These are phyloP conservation scores for Saxophila tyrrhenica DNA, from an alignment of 495 filamentous ascomycete genomes.

Conservation along the genomic window DNA sequence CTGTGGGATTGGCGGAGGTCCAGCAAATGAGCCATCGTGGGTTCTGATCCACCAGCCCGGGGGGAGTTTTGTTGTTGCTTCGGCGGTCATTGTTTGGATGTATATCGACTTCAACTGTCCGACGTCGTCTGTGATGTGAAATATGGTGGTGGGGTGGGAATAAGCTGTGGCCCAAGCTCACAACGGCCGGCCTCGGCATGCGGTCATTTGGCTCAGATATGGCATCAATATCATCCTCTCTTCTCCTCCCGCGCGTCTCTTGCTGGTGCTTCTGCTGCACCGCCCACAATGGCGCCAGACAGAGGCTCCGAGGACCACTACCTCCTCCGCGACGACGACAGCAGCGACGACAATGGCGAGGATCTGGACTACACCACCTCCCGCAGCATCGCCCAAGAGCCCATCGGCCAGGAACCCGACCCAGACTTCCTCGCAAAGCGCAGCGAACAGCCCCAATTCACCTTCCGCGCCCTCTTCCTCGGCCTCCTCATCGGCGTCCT, in stretches of 20 bases:
- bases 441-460: constrained; percentile 54
- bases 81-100: neutral
- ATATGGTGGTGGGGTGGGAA: too few species aligned
- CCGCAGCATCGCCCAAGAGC: constrained; percentile 9
- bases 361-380: constrained; percentile 7
- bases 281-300: constrained; percentile 13
- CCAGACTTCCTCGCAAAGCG: constrained; percentile 9
- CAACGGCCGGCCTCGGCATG: too few species aligned
- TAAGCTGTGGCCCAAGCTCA: too few species aligned
- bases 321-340: neutral
- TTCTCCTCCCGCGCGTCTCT: neutral
- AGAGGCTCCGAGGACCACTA: neutral
- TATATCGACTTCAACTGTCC: neutral
- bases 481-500: constrained; percentile 76
- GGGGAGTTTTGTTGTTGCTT: neutral
- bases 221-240: neutral
- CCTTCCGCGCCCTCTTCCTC: constrained; percentile 63
- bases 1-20: neutral
- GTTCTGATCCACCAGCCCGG: constrained; percentile 16
- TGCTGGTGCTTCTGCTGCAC: neutral
- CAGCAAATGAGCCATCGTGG: constrained; percentile 4
- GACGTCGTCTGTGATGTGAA: too few species aligned
- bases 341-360: neutral
- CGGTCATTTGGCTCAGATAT: neutral
- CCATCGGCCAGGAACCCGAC: constrained; percentile 15